Evolutionary conservation across 352 stramenopile species (phyloP), one percentile per base, ranked within the genome.

Genomic region (Globisporangium abappressorium): DNA sequence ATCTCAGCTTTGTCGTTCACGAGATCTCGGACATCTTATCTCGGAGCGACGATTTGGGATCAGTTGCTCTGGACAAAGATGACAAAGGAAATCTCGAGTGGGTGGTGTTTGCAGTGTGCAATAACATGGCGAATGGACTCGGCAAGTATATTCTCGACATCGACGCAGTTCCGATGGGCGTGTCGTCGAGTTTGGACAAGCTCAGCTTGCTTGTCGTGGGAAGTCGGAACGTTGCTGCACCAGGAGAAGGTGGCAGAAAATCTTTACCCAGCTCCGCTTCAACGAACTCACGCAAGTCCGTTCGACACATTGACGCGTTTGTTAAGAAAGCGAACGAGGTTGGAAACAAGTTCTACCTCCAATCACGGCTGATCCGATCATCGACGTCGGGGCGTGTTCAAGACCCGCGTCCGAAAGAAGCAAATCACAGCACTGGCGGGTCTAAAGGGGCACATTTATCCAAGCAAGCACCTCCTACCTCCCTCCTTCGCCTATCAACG

Each of bases 101-200:
- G 79, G 71, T 94, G 12, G 80, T 94, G 54, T 92, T 91, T 68
- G 76, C 83, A 18, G 79, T 94, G 14, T 92, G 85, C 66, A 91
- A 89, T 71, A 86, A 91, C 43, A 77, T 93, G 65, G 78, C 74
- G 2, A 85, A 75, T 43, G 83, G 77, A 5, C 70, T 95, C 41
- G 85, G 82, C 34, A 94, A 94, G 64, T 91, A 86, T 65, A 75
- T 87, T 9, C 73, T 78, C n/a, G 73, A 91, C 34, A 78, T 96
- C 6, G 79, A 93, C 47, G 66, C 80, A 8, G 77, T 94, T 6
- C 79, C 80, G 7, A 77, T 67, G 9, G 82, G 81, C 2, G 77
- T 93, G 49, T 81, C 82, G 47, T 57, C 75, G 20, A 91, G 83
- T 58, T 77, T 94, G 20, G 85, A 94, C 46, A 93, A 92, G 63